A percentile compares a stretch with the other conserved stretches of the same genome.
Evolutionary conservation across 441 rosid genomes (phyloP).

Genomic region (Erysimum cheiri): DNA sequence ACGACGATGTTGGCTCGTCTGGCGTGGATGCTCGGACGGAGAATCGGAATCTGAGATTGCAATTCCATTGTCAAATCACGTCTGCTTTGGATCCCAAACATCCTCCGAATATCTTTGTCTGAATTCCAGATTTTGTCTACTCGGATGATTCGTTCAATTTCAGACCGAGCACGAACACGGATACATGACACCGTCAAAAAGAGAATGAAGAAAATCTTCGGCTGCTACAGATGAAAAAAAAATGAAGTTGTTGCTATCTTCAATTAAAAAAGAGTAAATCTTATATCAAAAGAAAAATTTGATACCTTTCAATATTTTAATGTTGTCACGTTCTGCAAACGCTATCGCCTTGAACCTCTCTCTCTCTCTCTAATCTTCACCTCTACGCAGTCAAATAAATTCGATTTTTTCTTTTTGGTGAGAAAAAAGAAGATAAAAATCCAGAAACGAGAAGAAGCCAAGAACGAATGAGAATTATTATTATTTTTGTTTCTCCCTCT

Average conservation of each 20-base stretch:
- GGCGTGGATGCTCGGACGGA: conserved; percentile 94
- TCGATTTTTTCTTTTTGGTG: neutral
- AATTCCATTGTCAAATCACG: conserved; percentile 69
- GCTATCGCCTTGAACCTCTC: conserved; percentile 30
- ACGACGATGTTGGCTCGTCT: conserved; percentile 87
- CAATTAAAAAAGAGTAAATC: conserved; percentile 15
- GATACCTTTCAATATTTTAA: conserved; percentile 35
- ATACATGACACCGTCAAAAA: conserved; percentile 58
- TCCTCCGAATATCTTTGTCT: conserved; percentile 34
- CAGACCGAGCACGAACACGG: conserved; percentile 47
- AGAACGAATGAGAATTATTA: neutral
- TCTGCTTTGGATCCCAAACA: conserved; percentile 72
- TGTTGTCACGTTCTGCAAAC: conserved; percentile 45
- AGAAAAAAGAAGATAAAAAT: neutral
- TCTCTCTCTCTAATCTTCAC: conserved; percentile 29
- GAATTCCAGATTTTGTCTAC: conserved; percentile 17
- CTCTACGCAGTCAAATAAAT: conserved; percentile 30
- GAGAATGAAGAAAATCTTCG: neutral
- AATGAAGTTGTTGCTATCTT: conserved; percentile 10
- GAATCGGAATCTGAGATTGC: conserved; percentile 73
- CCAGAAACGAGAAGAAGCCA: conserved; percentile 23
- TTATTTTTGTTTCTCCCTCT: neutral
- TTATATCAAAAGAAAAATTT: conserved; percentile 14
- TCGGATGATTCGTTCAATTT: conserved; percentile 43
- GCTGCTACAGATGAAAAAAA: conserved; percentile 2